Evolutionary conservation across 768 basidiomycete genomes (phyloP).

Genomic region (Cystobasidium onofrii): DNA sequence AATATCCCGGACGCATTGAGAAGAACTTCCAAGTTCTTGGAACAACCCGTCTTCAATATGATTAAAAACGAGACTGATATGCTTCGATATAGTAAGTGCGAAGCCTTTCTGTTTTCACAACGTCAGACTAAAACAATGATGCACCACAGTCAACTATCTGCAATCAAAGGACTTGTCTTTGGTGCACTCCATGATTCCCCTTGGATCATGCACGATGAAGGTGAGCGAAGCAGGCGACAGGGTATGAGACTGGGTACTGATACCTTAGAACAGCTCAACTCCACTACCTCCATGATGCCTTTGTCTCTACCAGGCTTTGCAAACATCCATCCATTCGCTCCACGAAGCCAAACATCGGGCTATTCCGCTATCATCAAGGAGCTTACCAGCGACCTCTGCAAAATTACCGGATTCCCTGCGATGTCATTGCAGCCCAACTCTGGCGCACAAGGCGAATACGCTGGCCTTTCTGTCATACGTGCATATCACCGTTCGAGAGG

Average conservation of each 20-base stretch:
- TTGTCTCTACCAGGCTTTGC: constrained; percentile 90
- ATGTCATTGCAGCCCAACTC: constrained; percentile 98
- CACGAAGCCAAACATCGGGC: constrained; percentile 77
- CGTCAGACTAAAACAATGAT: no score
- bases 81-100: constrained; percentile 56
- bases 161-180: constrained; percentile 90
- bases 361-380: constrained; percentile 86
- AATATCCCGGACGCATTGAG: constrained; percentile 52
- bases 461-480: constrained; percentile 86
- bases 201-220: constrained; percentile 43
- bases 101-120: background rate
- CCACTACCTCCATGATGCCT: constrained; percentile 94
- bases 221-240: background rate
- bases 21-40: constrained; percentile 58
- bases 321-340: constrained; percentile 84
- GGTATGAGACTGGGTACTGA: background rate
- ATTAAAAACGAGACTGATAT: constrained; percentile 98
- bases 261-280: constrained; percentile 99
- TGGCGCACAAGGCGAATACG: constrained; percentile 93
- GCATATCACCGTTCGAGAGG: constrained; percentile 88
- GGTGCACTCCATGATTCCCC: constrained; percentile 80
- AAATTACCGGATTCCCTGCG: constrained; percentile 90
- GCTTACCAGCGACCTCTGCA: constrained; percentile 80
- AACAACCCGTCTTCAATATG: constrained; percentile 86
- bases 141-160: constrained; percentile 52